A percentile compares a stretch with the other conserved stretches of the same genome.
Conservation (phyloP, 192 early-diverging fungal species). For the Mortierella antarctica region DNA sequence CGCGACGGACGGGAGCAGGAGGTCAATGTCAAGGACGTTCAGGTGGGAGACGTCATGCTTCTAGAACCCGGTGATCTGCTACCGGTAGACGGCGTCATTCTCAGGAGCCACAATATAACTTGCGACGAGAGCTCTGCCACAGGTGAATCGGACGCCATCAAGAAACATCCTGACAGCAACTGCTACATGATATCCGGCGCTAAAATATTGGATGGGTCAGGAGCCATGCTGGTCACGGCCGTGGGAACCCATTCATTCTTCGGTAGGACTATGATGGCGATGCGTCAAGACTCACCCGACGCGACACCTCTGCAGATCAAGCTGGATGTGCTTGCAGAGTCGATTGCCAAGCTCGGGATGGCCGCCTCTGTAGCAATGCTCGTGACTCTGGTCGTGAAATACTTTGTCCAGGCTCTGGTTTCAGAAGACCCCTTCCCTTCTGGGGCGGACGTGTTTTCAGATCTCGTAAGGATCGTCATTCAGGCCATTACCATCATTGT, state of each 20-base stretch:
- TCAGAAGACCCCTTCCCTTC: slow-evolving; percentile 66
- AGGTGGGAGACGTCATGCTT: slow-evolving; percentile 90
- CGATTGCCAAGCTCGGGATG: slow-evolving; percentile 94
- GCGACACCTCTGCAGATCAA: slow-evolving; percentile 95
- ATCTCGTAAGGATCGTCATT: slow-evolving; percentile 77
- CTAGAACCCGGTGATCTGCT: slow-evolving; percentile 93
- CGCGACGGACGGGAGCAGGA: slow-evolving; percentile 80
- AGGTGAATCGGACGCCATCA: slow-evolving; percentile 89
- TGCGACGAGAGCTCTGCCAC: slow-evolving; percentile 93
- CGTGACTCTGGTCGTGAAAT: slow-evolving; percentile 74
- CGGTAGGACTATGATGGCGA: slow-evolving; percentile 91
- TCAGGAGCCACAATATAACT: slow-evolving; percentile 82
- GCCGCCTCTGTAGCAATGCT: slow-evolving; percentile 87
- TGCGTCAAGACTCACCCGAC: slow-evolving; percentile 75
- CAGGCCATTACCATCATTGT: slow-evolving; percentile 87
- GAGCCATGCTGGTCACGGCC: slow-evolving; percentile 85
- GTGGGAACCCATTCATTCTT: slow-evolving; percentile 85
- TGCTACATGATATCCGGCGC: slow-evolving; percentile 91
- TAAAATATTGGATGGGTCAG: slow-evolving; percentile 91
- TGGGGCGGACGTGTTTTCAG: slow-evolving; percentile 62
- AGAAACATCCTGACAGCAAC: slow-evolving; percentile 78
- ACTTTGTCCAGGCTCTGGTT: slow-evolving; percentile 66
- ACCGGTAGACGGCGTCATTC: slow-evolving; percentile 92
- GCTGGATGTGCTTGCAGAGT: slow-evolving; percentile 89
- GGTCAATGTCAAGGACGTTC: slow-evolving; percentile 81